These are phyloP conservation scores for Pleurotus salmoneostramineus DNA, from an alignment of 768 basidiomycete species.

Conservation along the genomic window DNA sequence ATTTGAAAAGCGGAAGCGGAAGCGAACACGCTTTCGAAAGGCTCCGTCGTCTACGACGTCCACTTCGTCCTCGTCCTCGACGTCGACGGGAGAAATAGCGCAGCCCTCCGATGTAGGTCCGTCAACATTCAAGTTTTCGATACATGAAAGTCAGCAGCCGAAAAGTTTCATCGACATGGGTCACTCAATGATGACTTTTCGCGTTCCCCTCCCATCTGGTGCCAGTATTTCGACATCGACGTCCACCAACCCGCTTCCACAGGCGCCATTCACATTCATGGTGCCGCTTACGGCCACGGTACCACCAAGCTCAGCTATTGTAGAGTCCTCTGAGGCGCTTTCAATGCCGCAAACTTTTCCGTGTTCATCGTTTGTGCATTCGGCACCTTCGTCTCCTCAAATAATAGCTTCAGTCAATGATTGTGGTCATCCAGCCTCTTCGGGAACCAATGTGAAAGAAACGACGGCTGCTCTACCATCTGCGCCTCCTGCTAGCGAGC, in stretches of 20 bases:
- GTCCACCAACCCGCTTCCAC: background rate
- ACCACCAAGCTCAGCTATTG: background rate
- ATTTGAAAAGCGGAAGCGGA: conserved; percentile 4
- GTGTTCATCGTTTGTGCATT: background rate
- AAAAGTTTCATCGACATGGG: background rate
- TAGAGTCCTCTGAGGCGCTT: background rate
- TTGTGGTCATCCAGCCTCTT: no score
- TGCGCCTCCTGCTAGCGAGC: no score
- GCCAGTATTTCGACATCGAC: background rate
- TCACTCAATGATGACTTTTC: background rate
- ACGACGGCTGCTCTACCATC: no score
- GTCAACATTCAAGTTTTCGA: background rate
- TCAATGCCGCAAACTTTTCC: background rate
- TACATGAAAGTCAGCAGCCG: background rate
- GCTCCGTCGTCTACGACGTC: background rate
- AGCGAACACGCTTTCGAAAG: background rate
- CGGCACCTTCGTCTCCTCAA: background rate
- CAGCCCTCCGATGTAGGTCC: background rate
- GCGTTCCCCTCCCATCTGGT: background rate
- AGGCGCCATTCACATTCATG: background rate
- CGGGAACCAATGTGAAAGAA: no score
- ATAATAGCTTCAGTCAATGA: background rate
- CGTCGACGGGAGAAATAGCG: background rate
- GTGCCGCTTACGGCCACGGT: background rate
- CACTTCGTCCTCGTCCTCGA: background rate